Base-by-base conservation (phyloP, 2,329 filamentous ascomycete species). In the Cryoendolithus antarcticus region DNA sequence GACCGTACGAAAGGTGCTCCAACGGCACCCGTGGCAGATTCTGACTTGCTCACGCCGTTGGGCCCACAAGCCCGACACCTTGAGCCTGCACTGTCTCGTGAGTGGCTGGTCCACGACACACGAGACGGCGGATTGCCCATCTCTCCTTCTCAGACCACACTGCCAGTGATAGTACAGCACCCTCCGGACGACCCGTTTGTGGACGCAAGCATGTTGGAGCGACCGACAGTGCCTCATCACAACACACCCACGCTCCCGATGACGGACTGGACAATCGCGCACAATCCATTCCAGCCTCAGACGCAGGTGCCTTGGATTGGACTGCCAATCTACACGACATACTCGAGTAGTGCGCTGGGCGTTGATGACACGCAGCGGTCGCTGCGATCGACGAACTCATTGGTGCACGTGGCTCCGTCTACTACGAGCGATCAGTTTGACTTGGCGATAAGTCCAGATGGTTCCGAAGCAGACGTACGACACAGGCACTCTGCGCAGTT, bases 171-270 rank as follows among this genome's bases (percentile, higher is more conserved):
- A 9, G 41, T 38, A 15, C 49, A 54, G 11, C 40, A 47, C 21
- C 42, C 49, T 12, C 48, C 47, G 3, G 53, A 56, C 27, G 53
- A 56, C 35, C 51, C 53, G 1, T 55, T 54, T 27, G 24, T 27
- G 24, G 24, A 27, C 24, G 24, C 19, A 27, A 27, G 7, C 24
- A 8, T 13, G 12, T 37, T 9, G 30, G 6, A 12, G 6, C 35
- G 13, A 24, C 35, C 7, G 34, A 24, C 9, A 11, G 28, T 9
- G 34, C 21, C 11, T n/a, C 11, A 8, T 27, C 34, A 27, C 24
- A 27, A 27, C 24, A 27, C 24, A 8, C 24, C 24, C 4, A 27
- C 24, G 24, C 24, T 27, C 4, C 24, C 24, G 7, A 27, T 27
- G 24, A 8, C 24, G 24, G 24, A 27, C 24, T 27, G 24, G 24